phyloP scores from a whole-genome alignment of 345 rosid genomes.

The Lepidium aucheri region DNA sequence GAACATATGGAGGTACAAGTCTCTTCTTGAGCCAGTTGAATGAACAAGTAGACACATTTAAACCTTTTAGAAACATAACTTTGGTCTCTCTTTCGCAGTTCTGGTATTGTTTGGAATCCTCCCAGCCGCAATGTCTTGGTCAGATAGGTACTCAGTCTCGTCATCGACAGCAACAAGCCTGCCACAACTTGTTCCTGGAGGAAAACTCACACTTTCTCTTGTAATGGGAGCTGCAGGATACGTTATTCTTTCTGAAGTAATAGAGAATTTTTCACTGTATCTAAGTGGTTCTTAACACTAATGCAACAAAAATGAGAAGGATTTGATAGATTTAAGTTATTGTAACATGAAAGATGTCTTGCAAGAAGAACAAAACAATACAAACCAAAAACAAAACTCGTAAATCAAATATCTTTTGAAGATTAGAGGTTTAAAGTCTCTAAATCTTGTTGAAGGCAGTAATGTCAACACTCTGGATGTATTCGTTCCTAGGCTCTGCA shows the following conservation, averaged over 20 bases:
- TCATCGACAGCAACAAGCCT: slow-evolving; percentile 27
- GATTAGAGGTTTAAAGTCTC: slow-evolving; percentile 11
- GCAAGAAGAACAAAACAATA: slow-evolving; percentile 2
- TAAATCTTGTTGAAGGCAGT: slow-evolving; percentile 95
- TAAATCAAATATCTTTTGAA: slow-evolving; percentile 2
- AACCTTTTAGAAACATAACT: not conserved
- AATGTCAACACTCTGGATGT: slow-evolving; percentile 89
- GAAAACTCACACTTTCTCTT: slow-evolving; percentile 50
- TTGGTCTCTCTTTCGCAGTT: slow-evolving; percentile 29
- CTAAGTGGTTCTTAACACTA: not conserved
- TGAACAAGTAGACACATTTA: not conserved
- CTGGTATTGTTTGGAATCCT: slow-evolving; percentile 73
- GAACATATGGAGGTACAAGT: slow-evolving; percentile 80
- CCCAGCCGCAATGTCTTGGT: slow-evolving; percentile 95
- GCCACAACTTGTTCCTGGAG: slow-evolving; percentile 64
- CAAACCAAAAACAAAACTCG: slow-evolving; percentile 6
- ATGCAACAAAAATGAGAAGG: not conserved
- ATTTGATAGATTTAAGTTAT: not conserved
- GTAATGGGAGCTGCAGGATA: slow-evolving; percentile 58
- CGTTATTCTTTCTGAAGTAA: slow-evolving; percentile 51
- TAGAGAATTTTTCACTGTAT: slow-evolving; percentile 7
- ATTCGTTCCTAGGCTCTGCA: slow-evolving; percentile 65
- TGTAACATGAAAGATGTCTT: slow-evolving; percentile 7
- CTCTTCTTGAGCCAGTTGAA: not conserved
- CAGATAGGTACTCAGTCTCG: slow-evolving; percentile 52